Evolutionary conservation across 163 green algal genomes (phyloP).

Genomic region (Coccomyxa subellipsoidea): DNA sequence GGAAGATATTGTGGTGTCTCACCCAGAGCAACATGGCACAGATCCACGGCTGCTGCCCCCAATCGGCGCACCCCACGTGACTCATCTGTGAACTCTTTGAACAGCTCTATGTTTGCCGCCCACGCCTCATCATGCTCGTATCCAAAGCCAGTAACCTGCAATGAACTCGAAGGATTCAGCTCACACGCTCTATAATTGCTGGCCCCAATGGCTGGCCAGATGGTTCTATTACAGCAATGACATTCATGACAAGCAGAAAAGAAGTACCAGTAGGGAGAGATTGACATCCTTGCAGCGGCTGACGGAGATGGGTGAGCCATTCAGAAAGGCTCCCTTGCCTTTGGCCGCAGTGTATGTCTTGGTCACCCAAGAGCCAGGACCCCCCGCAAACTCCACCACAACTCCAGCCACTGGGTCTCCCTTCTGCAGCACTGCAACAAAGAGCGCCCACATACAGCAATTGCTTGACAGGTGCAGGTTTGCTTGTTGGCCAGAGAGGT

Average conservation of each 20-base stretch:
- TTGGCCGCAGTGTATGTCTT: slow-evolving; percentile 55
- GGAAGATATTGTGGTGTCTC: too few relatives aligned
- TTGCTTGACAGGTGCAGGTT: too few relatives aligned
- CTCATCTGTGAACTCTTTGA: slow-evolving; percentile 60
- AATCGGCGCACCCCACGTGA: slow-evolving; percentile 74
- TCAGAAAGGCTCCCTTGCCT: slow-evolving; percentile 3
- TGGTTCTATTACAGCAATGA: too few relatives aligned
- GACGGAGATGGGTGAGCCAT: neutral
- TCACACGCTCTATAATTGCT: neutral
- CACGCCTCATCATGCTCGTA: slow-evolving; percentile 75
- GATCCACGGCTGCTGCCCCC: slow-evolving; percentile 83
- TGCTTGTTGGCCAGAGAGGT: too few relatives aligned
- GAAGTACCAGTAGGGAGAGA: neutral
- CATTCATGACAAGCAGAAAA: neutral
- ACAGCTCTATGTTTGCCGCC: slow-evolving; percentile 61
- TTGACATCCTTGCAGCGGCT: slow-evolving; percentile 3
- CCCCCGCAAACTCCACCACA: slow-evolving; percentile 60
- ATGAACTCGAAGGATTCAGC: neutral
- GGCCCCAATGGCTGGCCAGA: too few relatives aligned
- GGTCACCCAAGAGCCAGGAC: slow-evolving; percentile 53
- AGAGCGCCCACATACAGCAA: neutral
- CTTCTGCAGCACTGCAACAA: slow-evolving; percentile 55
- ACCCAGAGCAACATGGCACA: slow-evolving; percentile 87
- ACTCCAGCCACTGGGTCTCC: slow-evolving; percentile 67
- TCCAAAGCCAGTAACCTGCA: slow-evolving; percentile 80